phyloP scores from a whole-genome alignment of 179 eudicot species.

The Actinidia chinensis region DNA sequence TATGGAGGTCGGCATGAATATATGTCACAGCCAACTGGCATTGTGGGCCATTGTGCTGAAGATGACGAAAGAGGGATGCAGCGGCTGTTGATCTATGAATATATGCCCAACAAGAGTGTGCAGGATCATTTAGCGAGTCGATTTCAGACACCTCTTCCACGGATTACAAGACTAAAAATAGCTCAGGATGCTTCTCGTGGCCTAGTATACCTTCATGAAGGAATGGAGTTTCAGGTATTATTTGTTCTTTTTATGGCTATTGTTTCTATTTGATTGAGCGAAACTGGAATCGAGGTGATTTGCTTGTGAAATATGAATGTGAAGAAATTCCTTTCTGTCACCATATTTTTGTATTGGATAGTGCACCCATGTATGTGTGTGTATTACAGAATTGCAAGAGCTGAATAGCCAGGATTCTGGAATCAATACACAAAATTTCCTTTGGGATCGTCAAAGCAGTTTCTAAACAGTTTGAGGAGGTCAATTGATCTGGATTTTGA shows the following conservation, averaged over 20 bases:
- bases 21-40: too few species aligned
- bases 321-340: not conserved
- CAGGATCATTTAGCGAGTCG: conserved; percentile 66
- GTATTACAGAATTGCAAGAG: not conserved
- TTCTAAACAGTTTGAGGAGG: not conserved
- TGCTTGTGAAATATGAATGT: not conserved
- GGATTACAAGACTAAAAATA: conserved; percentile 69
- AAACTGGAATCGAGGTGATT: not conserved
- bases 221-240: conserved; percentile 79
- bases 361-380: not conserved
- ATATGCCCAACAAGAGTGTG: conserved; percentile 79
- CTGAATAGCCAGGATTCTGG: not conserved
- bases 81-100: conserved; percentile 66
- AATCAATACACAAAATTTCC: not conserved
- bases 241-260: not conserved
- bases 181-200: conserved; percentile 86
- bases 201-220: conserved; percentile 74
- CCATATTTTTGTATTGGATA: not conserved
- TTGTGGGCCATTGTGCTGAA: conserved; percentile 73
- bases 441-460: not conserved
- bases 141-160: conserved; percentile 55
- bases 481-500: not conserved
- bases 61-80: conserved; percentile 83
- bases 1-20: too few species aligned
- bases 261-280: not conserved